Base-by-base conservation (phyloP, 352 stramenopile species). In the Phytophthora citrophthora region DNA sequence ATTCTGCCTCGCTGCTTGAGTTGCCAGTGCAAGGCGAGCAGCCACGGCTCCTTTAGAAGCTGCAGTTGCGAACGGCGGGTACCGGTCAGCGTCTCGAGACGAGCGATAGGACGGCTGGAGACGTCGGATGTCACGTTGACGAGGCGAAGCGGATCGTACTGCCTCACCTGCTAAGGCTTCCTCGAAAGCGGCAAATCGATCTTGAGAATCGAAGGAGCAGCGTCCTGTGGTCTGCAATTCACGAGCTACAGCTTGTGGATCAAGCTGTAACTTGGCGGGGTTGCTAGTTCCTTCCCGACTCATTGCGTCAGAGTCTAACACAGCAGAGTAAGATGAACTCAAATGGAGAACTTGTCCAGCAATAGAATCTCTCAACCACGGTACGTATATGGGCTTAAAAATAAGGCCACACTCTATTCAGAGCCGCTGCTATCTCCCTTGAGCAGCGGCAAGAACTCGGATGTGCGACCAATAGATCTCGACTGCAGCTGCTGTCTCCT, bases 171-270 rank as follows among this genome's bases (percentile, higher is more conserved):
- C 47, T 5, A 68, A 70, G 15, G 64, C 56, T 9, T 54, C 41
- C 24, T 83, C 52, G 23, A 76, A 74, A 6, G 39, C 44, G 2
- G 47, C 52, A 54, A 88, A 88, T 2, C 70, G 68, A 23, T 57
- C 59, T 15, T 72, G 60, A 6, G 70, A 64, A 18, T 75, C 66
- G 43, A 85, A 85, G 29, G 71, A 86, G 54, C 79, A 86, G 9
- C 76, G 74, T 32, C 68, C 59, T 4, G 62, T 55, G 51, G 20
- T 64, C 64, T 78, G 48, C 15, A 69, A 52, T 24, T 75, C 51
- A 0, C 54, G 49, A 16, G 46, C 63, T 32, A 72, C 27, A 47
- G 54, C 52, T 18, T 44, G 29, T 15, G 47, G 41, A 16, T 68
- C 54, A 43, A 62, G 34, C 40, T 67, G 61, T 7, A 20, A 20